Conservation (phyloP, 2,329 filamentous ascomycete species). For the Beauveria medogensis region DNA sequence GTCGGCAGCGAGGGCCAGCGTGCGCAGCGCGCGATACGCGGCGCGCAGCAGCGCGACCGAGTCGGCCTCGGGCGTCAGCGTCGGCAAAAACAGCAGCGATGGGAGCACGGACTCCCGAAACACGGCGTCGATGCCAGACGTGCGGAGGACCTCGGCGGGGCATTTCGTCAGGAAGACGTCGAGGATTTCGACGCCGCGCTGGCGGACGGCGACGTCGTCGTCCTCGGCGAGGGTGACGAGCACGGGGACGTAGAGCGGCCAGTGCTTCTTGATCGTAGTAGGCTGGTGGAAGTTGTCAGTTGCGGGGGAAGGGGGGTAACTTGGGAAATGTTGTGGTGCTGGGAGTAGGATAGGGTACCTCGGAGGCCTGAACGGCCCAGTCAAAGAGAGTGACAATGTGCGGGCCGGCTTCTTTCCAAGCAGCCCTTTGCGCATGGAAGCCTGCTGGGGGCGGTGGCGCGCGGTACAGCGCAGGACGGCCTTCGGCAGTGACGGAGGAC, state of each 20-base stretch:
- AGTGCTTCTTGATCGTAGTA: conserved; percentile 33
- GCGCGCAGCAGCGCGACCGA: conserved; percentile 54
- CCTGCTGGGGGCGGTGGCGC: not conserved
- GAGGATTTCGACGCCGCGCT: conserved; percentile 48
- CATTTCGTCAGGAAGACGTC: conserved; percentile 46
- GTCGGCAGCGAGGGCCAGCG: conserved; percentile 41
- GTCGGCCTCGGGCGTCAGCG: conserved; percentile 65
- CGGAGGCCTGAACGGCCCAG: conserved; percentile 49
- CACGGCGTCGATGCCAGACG: conserved; percentile 58
- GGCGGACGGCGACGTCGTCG: conserved; percentile 41
- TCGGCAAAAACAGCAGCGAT: conserved; percentile 67
- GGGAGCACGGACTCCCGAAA: conserved; percentile 64
- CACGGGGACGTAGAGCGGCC: conserved; percentile 62
- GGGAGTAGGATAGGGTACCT: conserved; percentile 28
- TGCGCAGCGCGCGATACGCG: conserved; percentile 59
- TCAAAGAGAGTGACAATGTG: conserved; percentile 19
- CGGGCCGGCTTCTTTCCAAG: conserved; percentile 18
- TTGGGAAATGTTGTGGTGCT: not conserved
- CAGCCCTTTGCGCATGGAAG: conserved; percentile 6
- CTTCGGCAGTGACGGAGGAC: conserved; percentile 27
- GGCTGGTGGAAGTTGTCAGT: not conserved
- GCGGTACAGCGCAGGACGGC: conserved; percentile 22
- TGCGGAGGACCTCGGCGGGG: conserved; percentile 42
- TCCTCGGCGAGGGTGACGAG: conserved; percentile 64
- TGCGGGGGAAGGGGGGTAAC: not conserved